These are phyloP conservation scores for Dictyostelium firmibasis DNA, from an alignment of 78 protist genomes.

Conservation along the genomic window DNA sequence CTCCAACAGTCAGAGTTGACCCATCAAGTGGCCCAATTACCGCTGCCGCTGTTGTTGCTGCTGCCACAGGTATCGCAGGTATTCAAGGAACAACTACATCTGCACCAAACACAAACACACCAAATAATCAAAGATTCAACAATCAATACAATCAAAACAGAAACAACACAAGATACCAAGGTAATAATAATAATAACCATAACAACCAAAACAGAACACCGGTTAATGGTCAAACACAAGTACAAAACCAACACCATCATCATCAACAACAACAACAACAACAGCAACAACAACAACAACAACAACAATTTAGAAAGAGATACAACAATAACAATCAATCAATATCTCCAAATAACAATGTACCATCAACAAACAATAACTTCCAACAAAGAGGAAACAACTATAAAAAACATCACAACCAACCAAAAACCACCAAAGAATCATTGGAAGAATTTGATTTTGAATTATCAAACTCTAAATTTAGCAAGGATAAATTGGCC, in stretches of 20 bases:
- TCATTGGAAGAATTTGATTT: slow-evolving; percentile 63
- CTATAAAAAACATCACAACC: slow-evolving; percentile 11
- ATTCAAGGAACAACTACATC: slow-evolving; percentile 25
- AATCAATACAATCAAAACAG: slow-evolving; percentile 17
- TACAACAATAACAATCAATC: background rate
- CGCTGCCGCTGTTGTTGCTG: slow-evolving; percentile 32
- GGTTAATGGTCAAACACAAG: background rate
- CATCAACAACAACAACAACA: too few relatives aligned
- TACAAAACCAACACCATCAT: background rate
- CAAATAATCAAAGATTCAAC: background rate
- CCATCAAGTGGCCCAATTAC: background rate
- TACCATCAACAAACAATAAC: slow-evolving; percentile 4
- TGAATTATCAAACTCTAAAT: slow-evolving; percentile 47
- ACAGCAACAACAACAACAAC: background rate
- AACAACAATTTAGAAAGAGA: slow-evolving; percentile 37
- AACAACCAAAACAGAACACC: background rate
- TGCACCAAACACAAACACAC: background rate
- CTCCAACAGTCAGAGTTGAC: background rate
- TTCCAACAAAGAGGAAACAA: background rate
- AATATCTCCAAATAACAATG: background rate
- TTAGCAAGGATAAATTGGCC: slow-evolving; percentile 68
- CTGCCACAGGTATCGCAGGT: slow-evolving; percentile 18
- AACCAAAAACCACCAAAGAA: slow-evolving; percentile 28
- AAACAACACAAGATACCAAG: slow-evolving; percentile 42
- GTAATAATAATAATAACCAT: too few relatives aligned